Conservation (phyloP, 225 moss, liverwort and hornwort species). For the Asterella californica region DNA sequence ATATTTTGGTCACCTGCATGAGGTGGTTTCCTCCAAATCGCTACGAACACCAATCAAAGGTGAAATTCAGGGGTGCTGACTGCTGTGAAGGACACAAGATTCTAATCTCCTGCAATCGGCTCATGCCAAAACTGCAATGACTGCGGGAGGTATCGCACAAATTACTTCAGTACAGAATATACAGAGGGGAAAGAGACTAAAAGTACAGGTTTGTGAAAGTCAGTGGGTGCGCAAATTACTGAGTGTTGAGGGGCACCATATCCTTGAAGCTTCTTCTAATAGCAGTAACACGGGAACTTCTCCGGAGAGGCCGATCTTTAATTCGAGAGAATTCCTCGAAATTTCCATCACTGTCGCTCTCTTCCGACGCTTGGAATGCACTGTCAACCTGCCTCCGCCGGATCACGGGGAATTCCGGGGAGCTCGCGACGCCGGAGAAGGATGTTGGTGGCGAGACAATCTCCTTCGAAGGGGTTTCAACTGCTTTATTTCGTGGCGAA, state of each 20-base stretch:
- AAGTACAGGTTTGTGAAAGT: no score
- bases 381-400: slow-evolving; percentile 20
- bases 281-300: slow-evolving; percentile 31
- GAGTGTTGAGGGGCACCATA: slow-evolving; percentile 10
- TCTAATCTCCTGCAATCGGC: no score
- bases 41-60: no score
- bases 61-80: no score
- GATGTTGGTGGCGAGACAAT: not conserved
- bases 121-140: no score
- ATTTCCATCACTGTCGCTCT: slow-evolving; percentile 34
- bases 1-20: no score
- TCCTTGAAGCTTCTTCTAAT: slow-evolving; percentile 36
- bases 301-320: slow-evolving; percentile 25
- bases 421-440: not conserved
- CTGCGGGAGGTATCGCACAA: no score
- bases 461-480: not conserved
- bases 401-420: slow-evolving; percentile 23
- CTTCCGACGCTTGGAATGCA: slow-evolving; percentile 11
- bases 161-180: no score
- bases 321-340: slow-evolving; percentile 31
- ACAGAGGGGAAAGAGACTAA: no score
- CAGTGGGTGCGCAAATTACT: no score
- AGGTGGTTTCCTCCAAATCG: no score
- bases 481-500: not conserved
- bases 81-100: no score